Percentiles rank a stretch among this genome's conserved stretches.
phyloP scores from a whole-genome alignment of 257 asterid genomes.

The Salvia rosmarinus region DNA sequence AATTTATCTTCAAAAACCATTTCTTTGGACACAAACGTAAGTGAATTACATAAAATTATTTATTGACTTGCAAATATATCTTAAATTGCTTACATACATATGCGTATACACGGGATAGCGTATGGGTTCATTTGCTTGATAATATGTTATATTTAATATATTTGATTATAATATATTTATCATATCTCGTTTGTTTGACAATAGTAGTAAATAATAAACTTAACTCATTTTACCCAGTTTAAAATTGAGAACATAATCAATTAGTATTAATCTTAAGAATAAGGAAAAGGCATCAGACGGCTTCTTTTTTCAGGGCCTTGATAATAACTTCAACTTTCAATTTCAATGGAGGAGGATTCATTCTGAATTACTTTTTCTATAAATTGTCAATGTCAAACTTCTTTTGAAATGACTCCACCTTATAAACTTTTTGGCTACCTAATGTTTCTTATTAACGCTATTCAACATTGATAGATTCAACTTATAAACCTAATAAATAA shows the following conservation, averaged over 20 bases:
- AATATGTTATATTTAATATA: too few species aligned
- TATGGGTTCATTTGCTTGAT: too few species aligned
- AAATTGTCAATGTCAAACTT: neutral
- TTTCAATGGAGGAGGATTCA: conserved; percentile 27
- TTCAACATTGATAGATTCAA: too few species aligned
- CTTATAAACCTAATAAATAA: too few species aligned
- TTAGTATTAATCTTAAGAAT: neutral
- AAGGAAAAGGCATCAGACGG: neutral
- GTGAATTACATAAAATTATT: too few species aligned
- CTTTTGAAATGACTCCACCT: neutral
- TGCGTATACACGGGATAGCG: too few species aligned
- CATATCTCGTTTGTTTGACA: too few species aligned
- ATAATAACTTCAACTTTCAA: conserved; percentile 8
- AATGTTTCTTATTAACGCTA: too few species aligned
- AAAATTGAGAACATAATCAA: neutral
- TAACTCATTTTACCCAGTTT: neutral
- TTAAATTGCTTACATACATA: too few species aligned
- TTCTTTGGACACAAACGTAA: neutral
- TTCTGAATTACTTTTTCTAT: neutral
- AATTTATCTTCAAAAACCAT: neutral
- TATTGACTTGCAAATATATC: too few species aligned
- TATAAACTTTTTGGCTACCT: neutral
- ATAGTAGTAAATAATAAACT: neutral
- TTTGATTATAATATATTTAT: too few species aligned
- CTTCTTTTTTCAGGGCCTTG: conserved; percentile 21